A percentile compares a stretch with the other conserved stretches of the same genome.
Conservation (phyloP, 352 stramenopile genomes). For the Pythium graminicola region DNA sequence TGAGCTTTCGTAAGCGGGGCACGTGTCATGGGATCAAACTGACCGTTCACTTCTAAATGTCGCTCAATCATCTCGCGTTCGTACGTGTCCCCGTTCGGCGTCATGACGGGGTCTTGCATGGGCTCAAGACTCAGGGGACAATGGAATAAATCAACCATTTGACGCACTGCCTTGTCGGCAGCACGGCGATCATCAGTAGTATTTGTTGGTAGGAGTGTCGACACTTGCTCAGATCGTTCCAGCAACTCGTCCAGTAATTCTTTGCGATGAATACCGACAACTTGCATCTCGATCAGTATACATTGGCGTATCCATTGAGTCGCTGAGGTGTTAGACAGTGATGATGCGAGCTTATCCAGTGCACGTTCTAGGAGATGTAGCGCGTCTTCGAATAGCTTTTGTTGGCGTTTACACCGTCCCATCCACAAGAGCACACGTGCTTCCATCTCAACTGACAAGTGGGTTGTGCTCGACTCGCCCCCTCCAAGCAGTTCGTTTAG, state of each 20-base stretch:
- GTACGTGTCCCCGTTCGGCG: conserved; percentile 65
- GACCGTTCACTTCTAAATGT: conserved; percentile 62
- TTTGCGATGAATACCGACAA: conserved; percentile 41
- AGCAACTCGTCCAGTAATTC: conserved; percentile 44
- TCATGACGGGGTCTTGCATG: conserved; percentile 75
- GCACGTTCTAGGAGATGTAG: conserved; percentile 40
- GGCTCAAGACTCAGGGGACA: conserved; percentile 67
- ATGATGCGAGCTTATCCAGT: conserved; percentile 45
- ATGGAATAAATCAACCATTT: conserved; percentile 68
- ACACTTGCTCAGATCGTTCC: conserved; percentile 4
- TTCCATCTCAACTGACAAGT: conserved; percentile 22
- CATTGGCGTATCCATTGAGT: conserved; percentile 47
- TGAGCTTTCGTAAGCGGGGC: conserved; percentile 47
- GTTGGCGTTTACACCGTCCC: conserved; percentile 51
- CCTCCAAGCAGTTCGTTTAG: conserved; percentile 9
- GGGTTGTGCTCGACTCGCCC: no score
- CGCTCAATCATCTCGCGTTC: conserved; percentile 74
- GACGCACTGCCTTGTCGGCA: conserved; percentile 41
- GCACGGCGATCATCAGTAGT: background rate
- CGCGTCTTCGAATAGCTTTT: conserved; percentile 43
- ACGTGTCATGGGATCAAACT: conserved; percentile 64
- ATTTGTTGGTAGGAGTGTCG: background rate
- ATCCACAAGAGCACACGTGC: conserved; percentile 54
- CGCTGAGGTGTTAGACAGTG: conserved; percentile 15
- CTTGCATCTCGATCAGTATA: conserved; percentile 61